Evolutionary conservation across 805 yeast species (phyloP).

Genomic region (Candida pseudofarinosa): DNA sequence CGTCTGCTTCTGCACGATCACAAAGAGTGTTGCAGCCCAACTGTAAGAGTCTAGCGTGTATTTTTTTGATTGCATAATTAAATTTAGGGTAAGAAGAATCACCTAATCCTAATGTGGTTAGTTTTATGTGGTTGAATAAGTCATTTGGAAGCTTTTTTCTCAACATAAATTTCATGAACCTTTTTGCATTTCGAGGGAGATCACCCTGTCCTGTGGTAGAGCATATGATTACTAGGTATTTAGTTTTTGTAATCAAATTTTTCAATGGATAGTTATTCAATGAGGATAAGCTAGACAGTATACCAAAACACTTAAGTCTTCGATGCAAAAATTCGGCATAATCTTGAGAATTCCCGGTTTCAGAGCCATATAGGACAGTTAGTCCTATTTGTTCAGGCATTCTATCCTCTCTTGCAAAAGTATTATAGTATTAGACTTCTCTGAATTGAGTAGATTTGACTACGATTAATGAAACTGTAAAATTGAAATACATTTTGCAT

Average conservation of each 20-base stretch:
- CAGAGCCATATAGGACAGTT: constrained; percentile 81
- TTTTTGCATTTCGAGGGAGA: constrained; percentile 70
- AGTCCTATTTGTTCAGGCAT: constrained; percentile 20
- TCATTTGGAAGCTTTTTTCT: constrained; percentile 58
- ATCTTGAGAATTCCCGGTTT: constrained; percentile 89
- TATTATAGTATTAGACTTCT: too few relatives aligned
- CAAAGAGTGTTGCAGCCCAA: constrained; percentile 75
- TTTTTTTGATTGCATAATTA: constrained; percentile 81
- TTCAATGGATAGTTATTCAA: constrained; percentile 60
- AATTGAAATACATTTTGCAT: neutral
- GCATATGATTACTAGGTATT: constrained; percentile 54
- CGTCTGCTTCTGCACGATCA: constrained; percentile 85
- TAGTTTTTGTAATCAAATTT: constrained; percentile 45
- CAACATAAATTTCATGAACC: constrained; percentile 72
- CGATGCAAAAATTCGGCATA: constrained; percentile 63
- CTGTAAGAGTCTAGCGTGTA: constrained; percentile 74
- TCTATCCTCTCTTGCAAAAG: neutral
- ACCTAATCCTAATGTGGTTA: constrained; percentile 86
- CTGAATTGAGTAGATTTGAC: neutral
- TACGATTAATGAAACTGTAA: constrained; percentile 1
- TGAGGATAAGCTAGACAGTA: constrained; percentile 45
- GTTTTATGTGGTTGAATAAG: constrained; percentile 54
- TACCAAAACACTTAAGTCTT: constrained; percentile 50
- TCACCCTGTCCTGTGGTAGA: constrained; percentile 97
- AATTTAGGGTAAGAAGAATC: constrained; percentile 88